Conservation (phyloP, 2,329 filamentous ascomycete species). For the Ophioceras dolichostomum region DNA sequence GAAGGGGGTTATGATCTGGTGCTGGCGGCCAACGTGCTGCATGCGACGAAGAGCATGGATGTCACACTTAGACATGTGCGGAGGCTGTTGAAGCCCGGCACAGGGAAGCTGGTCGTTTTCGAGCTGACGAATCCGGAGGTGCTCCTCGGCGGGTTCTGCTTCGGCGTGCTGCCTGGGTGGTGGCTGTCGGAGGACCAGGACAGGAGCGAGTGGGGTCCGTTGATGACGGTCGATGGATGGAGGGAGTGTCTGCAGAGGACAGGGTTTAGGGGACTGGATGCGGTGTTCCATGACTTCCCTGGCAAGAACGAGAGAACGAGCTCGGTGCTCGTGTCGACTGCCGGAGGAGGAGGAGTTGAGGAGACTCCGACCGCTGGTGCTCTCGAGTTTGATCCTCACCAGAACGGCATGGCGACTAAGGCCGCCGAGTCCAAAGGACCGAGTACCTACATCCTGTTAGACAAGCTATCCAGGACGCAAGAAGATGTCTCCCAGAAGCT, state of each 20-base stretch:
- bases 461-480: neutral
- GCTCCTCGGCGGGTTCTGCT: neutral
- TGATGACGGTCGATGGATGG: constrained; percentile 7
- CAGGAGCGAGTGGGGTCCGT: constrained; percentile 7
- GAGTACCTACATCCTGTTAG: neutral
- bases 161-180: constrained; percentile 9
- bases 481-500: neutral
- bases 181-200: constrained; percentile 19
- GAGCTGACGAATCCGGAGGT: constrained; percentile 2
- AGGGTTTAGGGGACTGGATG: constrained; percentile 2
- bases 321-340: constrained; percentile 8
- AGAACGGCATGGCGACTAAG: neutral
- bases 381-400: constrained; percentile 11
- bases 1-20: constrained; percentile 20
- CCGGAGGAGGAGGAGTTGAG: constrained; percentile 1
- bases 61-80: constrained; percentile 19
- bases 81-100: constrained; percentile 21
- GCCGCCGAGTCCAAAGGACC: too few species aligned
- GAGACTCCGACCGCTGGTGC: constrained; percentile 8
- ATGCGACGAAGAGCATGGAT: constrained; percentile 18
- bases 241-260: constrained; percentile 7
- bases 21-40: constrained; percentile 24
- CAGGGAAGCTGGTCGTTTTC: constrained; percentile 24
- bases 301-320: neutral
- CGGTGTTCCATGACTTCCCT: constrained; percentile 3